Evolutionary conservation across 768 basidiomycete genomes (phyloP).

Genomic region (Hericium coralloides): DNA sequence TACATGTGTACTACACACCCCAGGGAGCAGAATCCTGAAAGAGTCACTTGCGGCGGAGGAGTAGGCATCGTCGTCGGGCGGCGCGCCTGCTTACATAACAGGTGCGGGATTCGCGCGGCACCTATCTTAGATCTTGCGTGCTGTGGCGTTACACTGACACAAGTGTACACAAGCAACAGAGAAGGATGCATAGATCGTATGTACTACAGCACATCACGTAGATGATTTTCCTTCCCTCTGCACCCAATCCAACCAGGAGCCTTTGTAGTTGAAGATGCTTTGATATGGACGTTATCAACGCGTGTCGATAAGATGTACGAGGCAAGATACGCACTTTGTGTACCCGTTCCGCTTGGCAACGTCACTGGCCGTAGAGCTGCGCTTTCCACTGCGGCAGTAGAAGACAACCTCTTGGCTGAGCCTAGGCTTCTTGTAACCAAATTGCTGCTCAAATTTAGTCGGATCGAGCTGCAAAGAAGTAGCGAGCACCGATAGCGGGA

Average conservation of each 20-base stretch:
- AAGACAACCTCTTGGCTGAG: constrained; percentile 36
- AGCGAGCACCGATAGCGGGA: constrained; percentile 36
- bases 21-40: no score
- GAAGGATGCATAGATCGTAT: no score
- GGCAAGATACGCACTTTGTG: constrained; percentile 22
- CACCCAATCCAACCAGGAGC: constrained; percentile 87
- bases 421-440: constrained; percentile 28
- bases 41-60: no score
- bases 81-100: no score
- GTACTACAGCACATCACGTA: neutral
- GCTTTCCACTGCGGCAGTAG: constrained; percentile 42
- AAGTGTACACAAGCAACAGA: neutral
- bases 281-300: neutral
- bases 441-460: constrained; percentile 22
- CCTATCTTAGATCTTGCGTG: no score
- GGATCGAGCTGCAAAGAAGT: constrained; percentile 26
- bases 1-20: no score
- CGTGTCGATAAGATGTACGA: neutral
- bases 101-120: no score
- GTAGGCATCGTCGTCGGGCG: no score
- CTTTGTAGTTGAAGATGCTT: constrained; percentile 58
- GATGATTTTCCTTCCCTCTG: constrained; percentile 38
- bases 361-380: constrained; percentile 37
- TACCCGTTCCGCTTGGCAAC: constrained; percentile 32
- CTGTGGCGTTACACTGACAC: neutral